Evolutionary conservation across 805 yeast species (phyloP).

Genomic region (Schizosaccharomyces osmophilus): DNA sequence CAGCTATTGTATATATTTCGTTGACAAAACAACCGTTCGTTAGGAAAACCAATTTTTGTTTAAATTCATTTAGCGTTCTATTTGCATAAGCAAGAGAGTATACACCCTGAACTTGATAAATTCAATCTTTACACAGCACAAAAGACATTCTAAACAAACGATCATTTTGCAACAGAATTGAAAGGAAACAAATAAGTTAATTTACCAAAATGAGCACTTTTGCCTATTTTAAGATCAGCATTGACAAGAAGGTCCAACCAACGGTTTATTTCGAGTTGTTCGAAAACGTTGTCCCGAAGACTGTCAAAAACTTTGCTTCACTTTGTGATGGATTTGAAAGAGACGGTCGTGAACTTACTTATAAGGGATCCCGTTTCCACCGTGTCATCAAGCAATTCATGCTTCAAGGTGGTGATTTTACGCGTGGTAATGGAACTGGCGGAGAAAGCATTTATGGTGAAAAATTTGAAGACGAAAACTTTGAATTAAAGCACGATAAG

Average conservation of each 20-base stretch:
- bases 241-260: not conserved
- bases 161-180: too few relatives aligned
- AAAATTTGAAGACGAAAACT: constrained; percentile 77
- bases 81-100: not conserved
- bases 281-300: constrained; percentile 68
- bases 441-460: constrained; percentile 69
- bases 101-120: too few relatives aligned
- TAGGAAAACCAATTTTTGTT: not conserved
- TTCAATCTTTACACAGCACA: too few relatives aligned
- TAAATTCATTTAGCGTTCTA: not conserved
- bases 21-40: too few relatives aligned
- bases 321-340: constrained; percentile 64
- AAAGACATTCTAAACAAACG: too few relatives aligned
- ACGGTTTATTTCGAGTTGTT: constrained; percentile 57
- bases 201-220: not conserved
- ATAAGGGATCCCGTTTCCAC: constrained; percentile 65
- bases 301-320: constrained; percentile 72
- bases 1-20: too few relatives aligned
- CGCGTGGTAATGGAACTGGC: constrained; percentile 31
- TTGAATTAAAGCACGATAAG: constrained; percentile 17
- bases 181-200: not conserved
- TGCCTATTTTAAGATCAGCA: not conserved
- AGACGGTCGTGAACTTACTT: constrained; percentile 42
- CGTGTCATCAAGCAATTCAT: constrained; percentile 59
- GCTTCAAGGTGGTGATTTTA: constrained; percentile 78